Conservation (phyloP, 1,284 basidiomycete species). For the Chondrostereum purpureum region DNA sequence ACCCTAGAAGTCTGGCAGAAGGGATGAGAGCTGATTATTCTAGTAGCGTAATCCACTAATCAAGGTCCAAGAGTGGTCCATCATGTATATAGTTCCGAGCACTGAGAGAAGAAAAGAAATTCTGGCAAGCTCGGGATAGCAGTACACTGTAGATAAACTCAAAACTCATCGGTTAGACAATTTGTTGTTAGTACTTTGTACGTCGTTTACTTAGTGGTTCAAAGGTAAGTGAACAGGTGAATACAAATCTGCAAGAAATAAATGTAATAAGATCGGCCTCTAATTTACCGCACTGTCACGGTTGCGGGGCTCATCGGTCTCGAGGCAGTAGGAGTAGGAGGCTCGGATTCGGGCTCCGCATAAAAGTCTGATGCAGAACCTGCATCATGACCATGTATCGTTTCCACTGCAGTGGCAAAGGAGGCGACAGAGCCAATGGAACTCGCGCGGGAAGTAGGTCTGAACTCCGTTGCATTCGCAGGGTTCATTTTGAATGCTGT, state of each 20-base stretch:
- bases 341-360: background rate
- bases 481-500: background rate
- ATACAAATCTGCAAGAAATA: no score
- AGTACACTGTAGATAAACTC: no score
- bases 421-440: conserved; percentile 22
- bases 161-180: no score
- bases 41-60: background rate
- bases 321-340: conserved; percentile 5
- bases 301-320: background rate
- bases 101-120: no score
- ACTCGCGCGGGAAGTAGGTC: conserved; percentile 28
- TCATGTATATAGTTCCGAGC: no score
- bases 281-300: background rate
- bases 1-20: conserved; percentile 71
- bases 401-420: conserved; percentile 32
- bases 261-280: no score
- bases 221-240: no score
- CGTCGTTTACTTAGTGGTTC: no score
- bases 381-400: conserved; percentile 12
- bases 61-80: no score
- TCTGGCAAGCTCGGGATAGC: no score
- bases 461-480: background rate
- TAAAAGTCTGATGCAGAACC: background rate
- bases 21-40: conserved; percentile 44
- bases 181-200: no score